phyloP scores from a whole-genome alignment of 2,329 filamentous ascomycete species.

The Pseudopyricularia javanii region DNA sequence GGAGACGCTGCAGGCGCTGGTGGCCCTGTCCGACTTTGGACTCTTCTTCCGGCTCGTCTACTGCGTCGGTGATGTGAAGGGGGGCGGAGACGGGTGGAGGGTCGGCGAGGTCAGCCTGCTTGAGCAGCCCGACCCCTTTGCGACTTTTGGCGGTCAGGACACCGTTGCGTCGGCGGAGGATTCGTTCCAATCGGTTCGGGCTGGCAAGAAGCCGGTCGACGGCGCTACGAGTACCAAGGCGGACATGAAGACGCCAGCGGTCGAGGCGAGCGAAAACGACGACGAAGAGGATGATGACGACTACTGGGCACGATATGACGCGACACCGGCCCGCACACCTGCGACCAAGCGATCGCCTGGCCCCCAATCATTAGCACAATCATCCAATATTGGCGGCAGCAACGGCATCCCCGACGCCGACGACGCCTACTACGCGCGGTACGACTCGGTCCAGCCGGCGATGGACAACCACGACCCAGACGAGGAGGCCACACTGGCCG shows the following conservation, averaged over 20 bases:
- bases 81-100: conserved; percentile 53
- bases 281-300: conserved; percentile 62
- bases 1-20: conserved; percentile 61
- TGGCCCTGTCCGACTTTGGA: conserved; percentile 44
- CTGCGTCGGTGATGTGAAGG: conserved; percentile 52
- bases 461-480: conserved; percentile 76
- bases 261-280: conserved; percentile 15
- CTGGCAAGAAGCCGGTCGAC: background rate
- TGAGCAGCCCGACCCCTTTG: conserved; percentile 45
- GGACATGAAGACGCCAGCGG: conserved; percentile 6
- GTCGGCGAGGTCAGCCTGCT: conserved; percentile 56
- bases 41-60: conserved; percentile 57
- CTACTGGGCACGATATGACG: conserved; percentile 72
- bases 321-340: conserved; percentile 54
- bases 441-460: conserved; percentile 66
- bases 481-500: conserved; percentile 33
- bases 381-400: conserved; percentile 6
- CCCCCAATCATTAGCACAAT: conserved; percentile 22
- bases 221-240: conserved; percentile 1
- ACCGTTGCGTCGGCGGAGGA: conserved; percentile 50
- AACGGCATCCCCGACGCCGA: conserved; percentile 33
- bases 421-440: conserved; percentile 64
- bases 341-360: conserved; percentile 50
- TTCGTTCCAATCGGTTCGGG: conserved; percentile 21
- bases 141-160: conserved; percentile 33